phyloP scores from a whole-genome alignment of 1,139 yeast genomes.

The Geotrichum siamense region DNA sequence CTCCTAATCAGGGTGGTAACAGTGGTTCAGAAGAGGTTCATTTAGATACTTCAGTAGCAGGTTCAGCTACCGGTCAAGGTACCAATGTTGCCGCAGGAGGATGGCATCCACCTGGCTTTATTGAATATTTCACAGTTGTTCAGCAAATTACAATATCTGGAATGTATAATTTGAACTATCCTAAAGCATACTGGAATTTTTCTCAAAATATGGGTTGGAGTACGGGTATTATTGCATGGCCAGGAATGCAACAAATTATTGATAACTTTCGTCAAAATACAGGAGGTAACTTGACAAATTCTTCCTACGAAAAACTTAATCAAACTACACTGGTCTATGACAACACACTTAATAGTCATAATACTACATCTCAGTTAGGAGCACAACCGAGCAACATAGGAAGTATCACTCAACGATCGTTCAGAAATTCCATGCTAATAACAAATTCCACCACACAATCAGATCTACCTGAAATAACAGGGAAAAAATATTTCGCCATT shows the following conservation, averaged over 20 bases:
- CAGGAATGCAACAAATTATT: constrained; percentile 28
- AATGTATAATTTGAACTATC: constrained; percentile 32
- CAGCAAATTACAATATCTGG: constrained; percentile 34
- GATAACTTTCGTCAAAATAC: constrained; percentile 29
- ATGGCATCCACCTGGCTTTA: constrained; percentile 28
- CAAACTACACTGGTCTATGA: constrained; percentile 26
- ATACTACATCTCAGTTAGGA: constrained; percentile 1
- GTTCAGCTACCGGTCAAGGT: constrained; percentile 15
- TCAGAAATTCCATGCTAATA: neutral
- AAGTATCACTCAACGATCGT: constrained; percentile 7
- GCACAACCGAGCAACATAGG: constrained; percentile 1
- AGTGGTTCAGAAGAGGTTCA: constrained; percentile 13
- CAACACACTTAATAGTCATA: constrained; percentile 18
- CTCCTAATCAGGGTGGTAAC: neutral
- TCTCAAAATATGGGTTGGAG: constrained; percentile 34
- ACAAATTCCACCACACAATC: neutral
- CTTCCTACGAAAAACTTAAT: constrained; percentile 22
- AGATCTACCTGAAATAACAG: neutral
- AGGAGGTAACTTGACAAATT: constrained; percentile 30
- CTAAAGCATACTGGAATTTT: constrained; percentile 30
- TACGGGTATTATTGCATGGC: constrained; percentile 31
- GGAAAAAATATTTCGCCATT: constrained; percentile 22
- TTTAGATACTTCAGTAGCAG: constrained; percentile 19
- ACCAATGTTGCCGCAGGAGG: constrained; percentile 22
- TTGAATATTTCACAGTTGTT: constrained; percentile 25